A percentile compares a stretch with the other conserved stretches of the same genome.
These are phyloP conservation scores for Croton setiger DNA, from an alignment of 441 rosid genomes.

Conservation along the genomic window DNA sequence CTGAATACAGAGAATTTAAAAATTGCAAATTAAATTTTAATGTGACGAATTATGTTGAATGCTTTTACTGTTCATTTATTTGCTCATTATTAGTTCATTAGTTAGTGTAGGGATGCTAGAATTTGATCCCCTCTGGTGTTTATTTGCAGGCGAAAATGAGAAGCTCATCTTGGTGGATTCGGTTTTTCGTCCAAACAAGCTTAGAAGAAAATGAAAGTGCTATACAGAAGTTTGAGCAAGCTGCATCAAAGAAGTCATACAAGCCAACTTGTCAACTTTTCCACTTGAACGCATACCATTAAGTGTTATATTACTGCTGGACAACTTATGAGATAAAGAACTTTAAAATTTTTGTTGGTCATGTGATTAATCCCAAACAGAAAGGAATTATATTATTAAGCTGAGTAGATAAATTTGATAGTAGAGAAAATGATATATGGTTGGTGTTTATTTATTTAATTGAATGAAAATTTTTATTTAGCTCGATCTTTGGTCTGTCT, in stretches of 20 bases:
- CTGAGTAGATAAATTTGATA: slow-evolving; percentile 18
- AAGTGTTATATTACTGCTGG: slow-evolving; percentile 5
- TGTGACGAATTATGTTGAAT: not conserved
- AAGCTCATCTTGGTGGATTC: slow-evolving; percentile 89
- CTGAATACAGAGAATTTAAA: not conserved
- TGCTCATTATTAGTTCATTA: not conserved
- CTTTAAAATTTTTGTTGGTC: slow-evolving; percentile 7
- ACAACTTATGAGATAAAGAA: slow-evolving; percentile 9
- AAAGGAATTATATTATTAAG: not conserved
- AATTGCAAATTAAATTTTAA: not conserved
- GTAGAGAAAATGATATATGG: not conserved
- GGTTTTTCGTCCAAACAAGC: slow-evolving; percentile 70
- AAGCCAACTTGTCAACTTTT: slow-evolving; percentile 76
- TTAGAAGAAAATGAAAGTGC: slow-evolving; percentile 83
- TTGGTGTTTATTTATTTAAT: slow-evolving; percentile 28
- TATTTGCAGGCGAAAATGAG: slow-evolving; percentile 76
- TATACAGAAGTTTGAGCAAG: slow-evolving; percentile 73
- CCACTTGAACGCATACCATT: slow-evolving; percentile 71
- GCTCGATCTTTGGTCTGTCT: not conserved
- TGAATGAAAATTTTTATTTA: slow-evolving; percentile 9
- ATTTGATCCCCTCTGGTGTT: slow-evolving; percentile 5
- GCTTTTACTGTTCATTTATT: not conserved
- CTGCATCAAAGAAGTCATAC: slow-evolving; percentile 58
- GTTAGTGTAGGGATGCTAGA: not conserved
- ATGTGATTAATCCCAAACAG: slow-evolving; percentile 6